A percentile compares a stretch with the other conserved stretches of the same genome.
Conservation (phyloP, 352 stramenopile genomes). For the Globisporangium middletonii region DNA sequence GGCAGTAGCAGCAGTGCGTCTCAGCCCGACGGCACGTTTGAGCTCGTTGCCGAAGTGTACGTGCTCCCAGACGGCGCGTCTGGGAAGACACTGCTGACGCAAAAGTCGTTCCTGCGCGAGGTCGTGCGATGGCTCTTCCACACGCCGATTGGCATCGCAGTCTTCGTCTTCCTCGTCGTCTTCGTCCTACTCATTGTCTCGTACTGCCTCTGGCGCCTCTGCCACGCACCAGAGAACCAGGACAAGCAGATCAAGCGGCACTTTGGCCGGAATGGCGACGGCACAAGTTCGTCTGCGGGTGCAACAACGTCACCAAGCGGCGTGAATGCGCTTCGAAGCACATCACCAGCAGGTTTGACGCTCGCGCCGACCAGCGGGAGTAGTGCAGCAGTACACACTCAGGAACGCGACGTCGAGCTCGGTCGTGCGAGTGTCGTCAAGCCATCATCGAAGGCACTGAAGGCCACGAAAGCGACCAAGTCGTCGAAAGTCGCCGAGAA, state of each 20-base stretch:
- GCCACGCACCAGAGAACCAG: constrained; percentile 56
- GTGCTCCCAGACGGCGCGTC: constrained; percentile 13
- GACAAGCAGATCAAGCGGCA: constrained; percentile 31
- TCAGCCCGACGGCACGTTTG: constrained; percentile 16
- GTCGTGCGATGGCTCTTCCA: constrained; percentile 48
- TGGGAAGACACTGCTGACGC: constrained; percentile 27
- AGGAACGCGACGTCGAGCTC: constrained; percentile 11
- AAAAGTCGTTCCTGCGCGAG: constrained; percentile 38
- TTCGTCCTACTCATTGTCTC: constrained; percentile 32
- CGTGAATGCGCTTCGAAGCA: background rate
- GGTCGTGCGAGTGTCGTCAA: background rate
- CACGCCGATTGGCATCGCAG: constrained; percentile 32
- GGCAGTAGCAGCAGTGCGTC: constrained; percentile 3
- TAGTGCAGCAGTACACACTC: background rate
- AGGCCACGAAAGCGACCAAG: background rate
- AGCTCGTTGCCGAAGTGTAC: constrained; percentile 39
- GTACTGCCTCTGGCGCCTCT: constrained; percentile 56
- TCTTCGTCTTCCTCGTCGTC: constrained; percentile 39
- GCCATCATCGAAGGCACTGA: background rate
- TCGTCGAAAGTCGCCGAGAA: background rate
- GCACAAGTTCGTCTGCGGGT: background rate
- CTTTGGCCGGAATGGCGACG: constrained; percentile 11
- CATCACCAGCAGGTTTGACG: background rate
- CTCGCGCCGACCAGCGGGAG: constrained; percentile 5
- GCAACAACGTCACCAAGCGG: background rate